Conservation (phyloP, 2,329 filamentous ascomycete species). For the Colletotrichum caudatum region DNA sequence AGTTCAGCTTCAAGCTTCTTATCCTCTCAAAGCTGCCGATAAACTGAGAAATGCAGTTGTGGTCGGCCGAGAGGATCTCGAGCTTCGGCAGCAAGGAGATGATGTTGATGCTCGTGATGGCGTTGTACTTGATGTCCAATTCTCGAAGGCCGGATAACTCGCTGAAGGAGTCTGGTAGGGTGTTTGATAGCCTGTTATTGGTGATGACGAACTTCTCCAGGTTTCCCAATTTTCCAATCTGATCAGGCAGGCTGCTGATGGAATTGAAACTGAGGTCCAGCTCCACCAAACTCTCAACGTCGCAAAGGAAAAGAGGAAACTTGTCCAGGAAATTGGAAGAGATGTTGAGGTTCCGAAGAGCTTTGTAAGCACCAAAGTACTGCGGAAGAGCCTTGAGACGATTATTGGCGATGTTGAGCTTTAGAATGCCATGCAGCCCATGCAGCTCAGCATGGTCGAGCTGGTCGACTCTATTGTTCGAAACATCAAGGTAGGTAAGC, state of each 20-base stretch:
- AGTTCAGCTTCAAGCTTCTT: conserved; percentile 87
- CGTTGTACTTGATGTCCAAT: conserved; percentile 94
- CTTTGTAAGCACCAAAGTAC: conserved; percentile 85
- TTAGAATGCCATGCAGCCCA: conserved; percentile 80
- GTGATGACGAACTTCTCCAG: conserved; percentile 94
- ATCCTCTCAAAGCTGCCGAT: conserved; percentile 89
- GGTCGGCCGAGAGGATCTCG: conserved; percentile 89
- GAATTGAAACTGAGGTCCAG: conserved; percentile 97
- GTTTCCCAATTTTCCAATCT: conserved; percentile 81
- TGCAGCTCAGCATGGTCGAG: conserved; percentile 87
- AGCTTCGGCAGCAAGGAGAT: conserved; percentile 86
- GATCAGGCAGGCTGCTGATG: conserved; percentile 80
- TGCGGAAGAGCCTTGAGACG: conserved; percentile 81
- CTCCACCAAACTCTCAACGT: conserved; percentile 86
- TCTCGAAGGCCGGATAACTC: conserved; percentile 85
- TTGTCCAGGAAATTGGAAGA: conserved; percentile 91
- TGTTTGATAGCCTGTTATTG: conserved; percentile 87
- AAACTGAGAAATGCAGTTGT: conserved; percentile 93
- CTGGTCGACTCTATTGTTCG: conserved; percentile 91
- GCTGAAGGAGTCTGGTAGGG: conserved; percentile 78
- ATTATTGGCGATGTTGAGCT: conserved; percentile 95
- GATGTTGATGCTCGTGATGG: conserved; percentile 87
- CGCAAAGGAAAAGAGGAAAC: conserved; percentile 88
- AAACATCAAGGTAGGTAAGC: conserved; percentile 91
- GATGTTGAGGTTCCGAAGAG: conserved; percentile 86